Conservation (phyloP, 169 alveolate species). For the Eimeria maxima region DNA sequence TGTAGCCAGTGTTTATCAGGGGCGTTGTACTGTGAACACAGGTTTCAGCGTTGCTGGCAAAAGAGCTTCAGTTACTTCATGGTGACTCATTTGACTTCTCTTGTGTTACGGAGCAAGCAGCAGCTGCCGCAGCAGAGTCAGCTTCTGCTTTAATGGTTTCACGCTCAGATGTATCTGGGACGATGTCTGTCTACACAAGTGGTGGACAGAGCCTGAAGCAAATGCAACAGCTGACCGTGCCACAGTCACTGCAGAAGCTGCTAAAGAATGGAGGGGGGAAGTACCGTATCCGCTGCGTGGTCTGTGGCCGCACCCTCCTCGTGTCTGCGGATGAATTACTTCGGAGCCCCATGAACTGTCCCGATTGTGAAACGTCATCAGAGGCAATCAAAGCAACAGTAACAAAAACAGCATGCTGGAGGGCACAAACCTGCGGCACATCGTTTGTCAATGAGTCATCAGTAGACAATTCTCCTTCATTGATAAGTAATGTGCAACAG, state of each 20-base stretch:
- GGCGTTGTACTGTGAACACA: not conserved
- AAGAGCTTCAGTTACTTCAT: conserved; percentile 54
- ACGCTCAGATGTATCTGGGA: not conserved
- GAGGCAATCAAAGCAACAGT: not conserved
- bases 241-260: conserved; percentile 27
- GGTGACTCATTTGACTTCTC: conserved; percentile 69
- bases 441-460: not conserved
- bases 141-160: not conserved
- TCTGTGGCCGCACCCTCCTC: conserved; percentile 25
- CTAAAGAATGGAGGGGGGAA: conserved; percentile 3
- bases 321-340: conserved; percentile 24
- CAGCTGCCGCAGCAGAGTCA: conserved; percentile 29
- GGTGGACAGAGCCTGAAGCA: not conserved
- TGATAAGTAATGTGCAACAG: not conserved
- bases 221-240: conserved; percentile 35
- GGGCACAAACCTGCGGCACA: not conserved
- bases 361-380: conserved; percentile 35
- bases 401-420: not conserved
- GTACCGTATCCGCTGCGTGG: conserved; percentile 54
- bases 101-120: conserved; percentile 31
- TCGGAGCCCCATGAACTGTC: conserved; percentile 41
- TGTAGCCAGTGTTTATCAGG: not conserved
- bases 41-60: conserved; percentile 54
- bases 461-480: not conserved
- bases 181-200: not conserved